Conservation (phyloP, 2,329 filamentous ascomycete species). For the Colletotrichum lindemuthianum region DNA sequence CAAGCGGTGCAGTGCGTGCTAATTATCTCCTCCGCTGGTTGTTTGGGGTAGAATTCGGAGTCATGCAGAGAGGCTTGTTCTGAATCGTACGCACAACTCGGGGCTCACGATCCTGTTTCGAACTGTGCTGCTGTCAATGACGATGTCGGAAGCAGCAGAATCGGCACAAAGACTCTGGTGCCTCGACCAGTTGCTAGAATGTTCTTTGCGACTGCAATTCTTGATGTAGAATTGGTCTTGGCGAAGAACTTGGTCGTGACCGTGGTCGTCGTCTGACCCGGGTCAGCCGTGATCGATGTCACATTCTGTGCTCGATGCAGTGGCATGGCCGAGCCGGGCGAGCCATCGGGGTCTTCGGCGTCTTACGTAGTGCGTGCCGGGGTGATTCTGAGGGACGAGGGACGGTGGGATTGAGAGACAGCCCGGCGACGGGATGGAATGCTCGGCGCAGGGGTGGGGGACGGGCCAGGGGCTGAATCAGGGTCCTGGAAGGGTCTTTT, state of each 20-base stretch:
- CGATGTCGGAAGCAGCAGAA: not conserved
- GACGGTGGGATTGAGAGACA: not conserved
- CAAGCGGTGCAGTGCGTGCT: too few species aligned
- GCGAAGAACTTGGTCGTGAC: not conserved
- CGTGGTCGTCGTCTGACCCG: constrained; percentile 2
- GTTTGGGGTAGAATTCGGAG: constrained; percentile 8
- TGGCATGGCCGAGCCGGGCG: constrained; percentile 22
- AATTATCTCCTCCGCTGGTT: too few species aligned
- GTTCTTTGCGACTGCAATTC: constrained; percentile 3
- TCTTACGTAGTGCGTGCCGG: constrained; percentile 17
- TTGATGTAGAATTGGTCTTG: not conserved
- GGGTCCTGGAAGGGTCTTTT: constrained; percentile 25
- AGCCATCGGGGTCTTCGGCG: constrained; percentile 29
- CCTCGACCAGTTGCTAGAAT: constrained; percentile 9
- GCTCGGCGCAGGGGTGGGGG: constrained; percentile 29
- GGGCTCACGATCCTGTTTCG: not conserved
- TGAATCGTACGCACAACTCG: constrained; percentile 14
- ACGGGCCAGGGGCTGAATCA: constrained; percentile 33
- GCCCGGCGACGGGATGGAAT: constrained; percentile 20
- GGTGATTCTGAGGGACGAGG: not conserved
- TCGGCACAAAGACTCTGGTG: not conserved
- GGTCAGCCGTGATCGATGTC: constrained; percentile 19
- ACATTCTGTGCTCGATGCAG: constrained; percentile 26
- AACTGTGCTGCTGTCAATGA: not conserved
- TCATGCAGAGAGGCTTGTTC: constrained; percentile 12